phyloP scores from a whole-genome alignment of 164 flowering plant species.

The Aristolochia contorta region DNA sequence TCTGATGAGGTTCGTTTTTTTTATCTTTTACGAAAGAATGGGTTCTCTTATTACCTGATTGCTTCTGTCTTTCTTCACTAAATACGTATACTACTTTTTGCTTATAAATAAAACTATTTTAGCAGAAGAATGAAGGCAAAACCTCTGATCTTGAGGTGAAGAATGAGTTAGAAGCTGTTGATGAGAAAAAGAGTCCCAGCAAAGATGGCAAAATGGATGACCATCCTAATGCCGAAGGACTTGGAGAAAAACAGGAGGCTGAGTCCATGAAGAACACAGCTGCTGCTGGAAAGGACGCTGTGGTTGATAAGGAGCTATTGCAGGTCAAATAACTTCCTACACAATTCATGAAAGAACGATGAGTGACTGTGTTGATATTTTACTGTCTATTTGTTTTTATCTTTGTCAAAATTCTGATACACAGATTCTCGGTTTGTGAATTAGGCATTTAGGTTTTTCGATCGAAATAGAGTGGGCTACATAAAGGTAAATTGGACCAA shows the following conservation, averaged over 20 bases:
- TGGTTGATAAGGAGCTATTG: constrained; percentile 61
- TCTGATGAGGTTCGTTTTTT: not conserved
- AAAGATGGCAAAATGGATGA: constrained; percentile 16
- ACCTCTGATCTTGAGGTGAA: not conserved
- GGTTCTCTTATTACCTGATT: not conserved
- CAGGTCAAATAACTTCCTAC: constrained; percentile 29
- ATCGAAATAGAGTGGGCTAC: constrained; percentile 75
- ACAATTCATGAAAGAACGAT: not conserved
- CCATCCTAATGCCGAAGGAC: constrained; percentile 12
- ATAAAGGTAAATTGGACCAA: constrained; percentile 40
- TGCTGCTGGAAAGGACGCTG: constrained; percentile 20
- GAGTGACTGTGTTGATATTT: not conserved
- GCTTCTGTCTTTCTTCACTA: not conserved
- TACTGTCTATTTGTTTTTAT: not conserved
- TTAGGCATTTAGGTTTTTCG: constrained; percentile 96
- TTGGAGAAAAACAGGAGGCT: constrained; percentile 12
- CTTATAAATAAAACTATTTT: too few species aligned
- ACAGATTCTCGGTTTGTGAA: constrained; percentile 3
- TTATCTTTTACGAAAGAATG: too few species aligned
- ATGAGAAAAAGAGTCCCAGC: not conserved
- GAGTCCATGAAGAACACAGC: constrained; percentile 27
- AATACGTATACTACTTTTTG: not conserved
- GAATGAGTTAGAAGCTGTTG: not conserved
- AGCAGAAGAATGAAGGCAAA: not conserved
- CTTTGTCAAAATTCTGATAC: not conserved